Conservation (phyloP, 768 basidiomycete genomes). For the Phylloporus rhodoxanthus region DNA sequence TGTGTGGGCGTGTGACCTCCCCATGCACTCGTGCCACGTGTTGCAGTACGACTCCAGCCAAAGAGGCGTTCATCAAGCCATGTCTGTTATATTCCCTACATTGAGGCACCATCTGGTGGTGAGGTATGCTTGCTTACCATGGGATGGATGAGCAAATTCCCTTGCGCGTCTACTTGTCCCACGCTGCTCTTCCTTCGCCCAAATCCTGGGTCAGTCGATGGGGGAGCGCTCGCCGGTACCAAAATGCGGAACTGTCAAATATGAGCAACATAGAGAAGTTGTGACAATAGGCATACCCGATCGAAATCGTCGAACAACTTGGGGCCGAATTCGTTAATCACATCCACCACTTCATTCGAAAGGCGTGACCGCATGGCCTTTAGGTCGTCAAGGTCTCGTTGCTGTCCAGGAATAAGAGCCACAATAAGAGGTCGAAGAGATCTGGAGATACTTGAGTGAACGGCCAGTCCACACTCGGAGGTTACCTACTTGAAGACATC, state of each 20-base stretch:
- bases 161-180: conserved; percentile 82
- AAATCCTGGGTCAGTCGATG: conserved; percentile 68
- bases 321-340: conserved; percentile 87
- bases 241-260: conserved; percentile 63
- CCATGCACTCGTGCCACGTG: conserved; percentile 85
- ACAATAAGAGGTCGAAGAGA: conserved; percentile 87
- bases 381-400: conserved; percentile 68
- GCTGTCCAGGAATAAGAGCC: conserved; percentile 84
- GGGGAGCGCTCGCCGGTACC: conserved; percentile 75
- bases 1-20: conserved; percentile 50
- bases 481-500: conserved; percentile 87
- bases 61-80: conserved; percentile 94
- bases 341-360: conserved; percentile 75
- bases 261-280: conserved; percentile 1
- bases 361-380: conserved; percentile 68
- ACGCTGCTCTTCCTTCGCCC: conserved; percentile 77
- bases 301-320: conserved; percentile 84
- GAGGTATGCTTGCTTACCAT: conserved; percentile 48
- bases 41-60: conserved; percentile 79
- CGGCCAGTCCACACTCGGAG: not conserved
- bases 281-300: conserved; percentile 42
- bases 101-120: not conserved
- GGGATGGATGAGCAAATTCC: conserved; percentile 78
- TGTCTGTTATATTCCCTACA: conserved; percentile 35
- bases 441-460: conserved; percentile 37